phyloP scores from a whole-genome alignment of 1,284 basidiomycete genomes.

The Sanghuangporus sanghuang region DNA sequence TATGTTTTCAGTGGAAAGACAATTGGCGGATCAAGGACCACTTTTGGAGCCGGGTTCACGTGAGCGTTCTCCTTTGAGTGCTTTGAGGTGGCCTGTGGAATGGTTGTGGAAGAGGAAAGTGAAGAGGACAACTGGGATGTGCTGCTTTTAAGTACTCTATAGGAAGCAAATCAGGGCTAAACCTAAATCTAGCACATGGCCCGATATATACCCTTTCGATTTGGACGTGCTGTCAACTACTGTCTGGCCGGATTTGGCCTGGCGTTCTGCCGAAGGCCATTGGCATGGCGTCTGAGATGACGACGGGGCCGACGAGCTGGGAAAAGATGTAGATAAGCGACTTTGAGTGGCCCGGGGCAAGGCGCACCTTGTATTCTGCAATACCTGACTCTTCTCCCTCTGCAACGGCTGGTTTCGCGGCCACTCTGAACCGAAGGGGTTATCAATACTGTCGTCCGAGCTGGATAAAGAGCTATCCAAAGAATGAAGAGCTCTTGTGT shows the following conservation, averaged over 20 bases:
- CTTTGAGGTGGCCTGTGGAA: not conserved
- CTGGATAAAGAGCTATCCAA: not conserved
- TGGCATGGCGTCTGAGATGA: not conserved
- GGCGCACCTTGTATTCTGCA: too few species aligned
- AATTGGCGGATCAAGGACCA: not conserved
- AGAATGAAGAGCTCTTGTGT: not conserved
- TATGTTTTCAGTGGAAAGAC: conserved; percentile 24
- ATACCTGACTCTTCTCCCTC: too few species aligned
- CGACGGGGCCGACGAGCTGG: not conserved
- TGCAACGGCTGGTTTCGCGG: not conserved
- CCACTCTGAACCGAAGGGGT: conserved; percentile 6
- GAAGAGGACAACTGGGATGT: not conserved
- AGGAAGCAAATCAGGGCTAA: not conserved
- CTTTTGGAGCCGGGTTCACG: not conserved
- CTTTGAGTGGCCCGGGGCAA: too few species aligned
- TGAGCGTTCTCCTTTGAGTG: not conserved
- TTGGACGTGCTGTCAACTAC: not conserved
- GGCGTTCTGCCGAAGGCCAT: not conserved
- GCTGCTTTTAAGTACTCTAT: not conserved
- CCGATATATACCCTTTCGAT: not conserved
- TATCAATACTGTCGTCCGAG: not conserved
- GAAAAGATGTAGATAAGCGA: too few species aligned
- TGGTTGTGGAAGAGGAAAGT: not conserved
- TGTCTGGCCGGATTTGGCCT: not conserved
- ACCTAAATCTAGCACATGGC: not conserved